Evolutionary conservation across 345 rosid genomes (phyloP).

Genomic region (Murraya paniculata): DNA sequence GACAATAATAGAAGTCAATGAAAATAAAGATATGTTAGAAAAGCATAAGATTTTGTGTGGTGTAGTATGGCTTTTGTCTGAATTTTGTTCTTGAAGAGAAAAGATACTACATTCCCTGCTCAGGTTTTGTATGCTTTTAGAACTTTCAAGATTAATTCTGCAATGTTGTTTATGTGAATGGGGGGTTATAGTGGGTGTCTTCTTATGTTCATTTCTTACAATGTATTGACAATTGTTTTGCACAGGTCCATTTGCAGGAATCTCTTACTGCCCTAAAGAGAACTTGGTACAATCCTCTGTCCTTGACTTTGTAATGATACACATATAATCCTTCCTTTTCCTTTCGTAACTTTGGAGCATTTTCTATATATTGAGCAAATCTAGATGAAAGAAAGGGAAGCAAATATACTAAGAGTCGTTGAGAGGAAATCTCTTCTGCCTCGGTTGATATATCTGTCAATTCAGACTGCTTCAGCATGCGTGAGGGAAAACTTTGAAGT

Average conservation of each 20-base stretch:
- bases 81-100: background rate
- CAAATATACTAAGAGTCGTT: slow-evolving; percentile 40
- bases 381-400: slow-evolving; percentile 71
- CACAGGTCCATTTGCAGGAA: slow-evolving; percentile 87
- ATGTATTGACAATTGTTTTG: background rate
- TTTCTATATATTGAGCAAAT: slow-evolving; percentile 14
- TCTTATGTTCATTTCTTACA: slow-evolving; percentile 7
- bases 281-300: slow-evolving; percentile 50
- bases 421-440: slow-evolving; percentile 84
- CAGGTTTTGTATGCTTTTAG: background rate
- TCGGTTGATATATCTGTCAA: slow-evolving; percentile 78
- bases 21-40: background rate
- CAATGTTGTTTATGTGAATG: background rate
- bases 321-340: background rate
- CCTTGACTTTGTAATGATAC: slow-evolving; percentile 6
- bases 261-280: slow-evolving; percentile 60
- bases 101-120: background rate
- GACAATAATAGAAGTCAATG: background rate
- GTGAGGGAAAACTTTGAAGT: slow-evolving; percentile 52
- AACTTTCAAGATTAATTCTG: background rate
- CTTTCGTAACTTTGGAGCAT: slow-evolving; percentile 1
- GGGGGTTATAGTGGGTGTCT: background rate
- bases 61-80: background rate
- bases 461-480: slow-evolving; percentile 60
- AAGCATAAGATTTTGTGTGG: background rate